A percentile compares a stretch with the other conserved stretches of the same genome.
phyloP scores from a whole-genome alignment of 2,329 filamentous ascomycete species.

The Paraconiothyrium brasiliense region DNA sequence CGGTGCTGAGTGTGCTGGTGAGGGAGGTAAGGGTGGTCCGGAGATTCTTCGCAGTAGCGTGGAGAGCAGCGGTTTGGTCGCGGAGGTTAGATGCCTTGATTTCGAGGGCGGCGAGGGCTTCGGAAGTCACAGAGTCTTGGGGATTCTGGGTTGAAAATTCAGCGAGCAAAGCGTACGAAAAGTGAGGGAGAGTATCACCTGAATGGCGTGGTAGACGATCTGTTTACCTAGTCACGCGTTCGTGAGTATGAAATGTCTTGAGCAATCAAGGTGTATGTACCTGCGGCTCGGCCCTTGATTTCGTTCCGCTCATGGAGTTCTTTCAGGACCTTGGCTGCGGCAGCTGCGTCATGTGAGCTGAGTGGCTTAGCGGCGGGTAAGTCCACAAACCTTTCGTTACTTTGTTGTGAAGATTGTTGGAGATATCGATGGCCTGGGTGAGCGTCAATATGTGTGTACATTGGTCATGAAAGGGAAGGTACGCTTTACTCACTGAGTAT shows the following conservation, averaged over 20 bases:
- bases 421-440: conserved; percentile 63
- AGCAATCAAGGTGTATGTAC: conserved; percentile 38
- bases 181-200: conserved; percentile 41
- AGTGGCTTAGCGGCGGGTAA: conserved; percentile 1
- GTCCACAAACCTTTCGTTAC: conserved; percentile 61
- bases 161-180: neutral
- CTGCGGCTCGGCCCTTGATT: conserved; percentile 66
- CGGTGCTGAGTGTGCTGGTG: conserved; percentile 59
- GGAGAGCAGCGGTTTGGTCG: conserved; percentile 55
- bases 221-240: conserved; percentile 63
- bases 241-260: conserved; percentile 8
- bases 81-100: conserved; percentile 58
- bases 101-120: conserved; percentile 61
- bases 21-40: conserved; percentile 58
- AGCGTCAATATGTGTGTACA: conserved; percentile 13
- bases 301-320: conserved; percentile 69
- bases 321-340: conserved; percentile 68
- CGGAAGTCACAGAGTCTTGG: conserved; percentile 57
- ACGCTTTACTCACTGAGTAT: conserved; percentile 57
- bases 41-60: conserved; percentile 59
- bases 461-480: neutral
- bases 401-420: conserved; percentile 68
- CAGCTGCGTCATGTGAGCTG: conserved; percentile 52
- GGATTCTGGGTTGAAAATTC: conserved; percentile 54
- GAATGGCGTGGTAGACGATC: conserved; percentile 66